phyloP scores from a whole-genome alignment of 306 rosid genomes.

The Lablab purpureus region DNA sequence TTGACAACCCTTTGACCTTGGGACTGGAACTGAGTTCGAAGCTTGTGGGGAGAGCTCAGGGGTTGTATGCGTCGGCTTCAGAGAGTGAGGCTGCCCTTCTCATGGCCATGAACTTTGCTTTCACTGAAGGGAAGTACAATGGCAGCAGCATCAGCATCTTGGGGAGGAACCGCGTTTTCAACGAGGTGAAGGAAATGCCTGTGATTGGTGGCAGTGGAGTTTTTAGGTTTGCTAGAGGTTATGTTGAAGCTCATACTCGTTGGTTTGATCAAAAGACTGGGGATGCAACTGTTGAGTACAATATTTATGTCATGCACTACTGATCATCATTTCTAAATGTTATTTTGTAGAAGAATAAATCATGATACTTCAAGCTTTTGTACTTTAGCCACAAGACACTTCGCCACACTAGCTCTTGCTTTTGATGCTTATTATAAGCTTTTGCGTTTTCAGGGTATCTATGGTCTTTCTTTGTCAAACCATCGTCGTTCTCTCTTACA shows the following conservation, averaged over 20 bases:
- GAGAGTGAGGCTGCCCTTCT: constrained; percentile 52
- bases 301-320: constrained; percentile 56
- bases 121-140: constrained; percentile 72
- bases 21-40: constrained; percentile 53
- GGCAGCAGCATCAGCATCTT: constrained; percentile 69
- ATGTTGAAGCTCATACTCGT: constrained; percentile 57
- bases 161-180: constrained; percentile 64
- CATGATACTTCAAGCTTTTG: too few species aligned
- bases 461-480: too few species aligned
- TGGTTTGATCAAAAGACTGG: constrained; percentile 39
- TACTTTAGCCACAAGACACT: too few species aligned
- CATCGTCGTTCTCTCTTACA: too few species aligned
- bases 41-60: constrained; percentile 59
- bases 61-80: constrained; percentile 61
- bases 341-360: too few species aligned
- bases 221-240: constrained; percentile 77
- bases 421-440: too few species aligned
- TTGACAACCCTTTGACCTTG: constrained; percentile 57
- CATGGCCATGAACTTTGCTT: constrained; percentile 76
- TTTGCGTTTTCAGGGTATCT: too few species aligned
- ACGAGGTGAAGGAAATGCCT: constrained; percentile 73
- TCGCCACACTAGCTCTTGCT: too few species aligned
- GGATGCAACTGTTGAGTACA: constrained; percentile 71
- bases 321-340: too few species aligned
- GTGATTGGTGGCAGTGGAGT: constrained; percentile 82